These are phyloP conservation scores for Cladosporium sp. DNA, from an alignment of 2,329 filamentous ascomycete species.

Conservation along the genomic window DNA sequence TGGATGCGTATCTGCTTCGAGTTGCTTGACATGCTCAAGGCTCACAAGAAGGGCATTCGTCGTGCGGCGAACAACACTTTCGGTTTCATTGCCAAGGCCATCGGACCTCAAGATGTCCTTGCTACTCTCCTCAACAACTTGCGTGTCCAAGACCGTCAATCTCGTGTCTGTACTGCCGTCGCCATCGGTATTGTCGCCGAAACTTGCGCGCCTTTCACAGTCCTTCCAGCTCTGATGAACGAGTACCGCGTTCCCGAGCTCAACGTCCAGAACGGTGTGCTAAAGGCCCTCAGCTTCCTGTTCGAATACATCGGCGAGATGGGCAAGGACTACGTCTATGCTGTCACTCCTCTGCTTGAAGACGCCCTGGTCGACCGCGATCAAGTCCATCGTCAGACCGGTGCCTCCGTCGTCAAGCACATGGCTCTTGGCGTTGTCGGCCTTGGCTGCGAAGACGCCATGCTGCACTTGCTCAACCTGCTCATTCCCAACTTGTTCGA, in stretches of 20 bases:
- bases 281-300: constrained; percentile 94
- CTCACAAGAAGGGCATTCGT: constrained; percentile 98
- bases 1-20: constrained; percentile 99
- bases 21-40: constrained; percentile 97
- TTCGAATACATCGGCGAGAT: constrained; percentile 99
- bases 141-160: constrained; percentile 95
- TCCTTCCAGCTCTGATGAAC: constrained; percentile 98
- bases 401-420: constrained; percentile 95
- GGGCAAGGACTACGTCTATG: constrained; percentile 98
- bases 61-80: constrained; percentile 99
- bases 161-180: constrained; percentile 96
- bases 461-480: constrained; percentile 95
- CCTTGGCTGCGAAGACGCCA: constrained; percentile 94
- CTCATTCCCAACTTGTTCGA: constrained; percentile 97
- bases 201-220: constrained; percentile 96
- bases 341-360: constrained; percentile 91
- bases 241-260: constrained; percentile 98
- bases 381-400: constrained; percentile 96
- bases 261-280: constrained; percentile 97
- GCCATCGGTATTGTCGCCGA: constrained; percentile 98
- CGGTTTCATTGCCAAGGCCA: constrained; percentile 98
- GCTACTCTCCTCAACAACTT: constrained; percentile 96
- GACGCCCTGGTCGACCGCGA: constrained; percentile 97
- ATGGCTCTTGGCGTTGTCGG: constrained; percentile 97
- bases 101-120: constrained; percentile 94